Conservation (phyloP, 805 yeast genomes). For the Teunomyces gatunensis region DNA sequence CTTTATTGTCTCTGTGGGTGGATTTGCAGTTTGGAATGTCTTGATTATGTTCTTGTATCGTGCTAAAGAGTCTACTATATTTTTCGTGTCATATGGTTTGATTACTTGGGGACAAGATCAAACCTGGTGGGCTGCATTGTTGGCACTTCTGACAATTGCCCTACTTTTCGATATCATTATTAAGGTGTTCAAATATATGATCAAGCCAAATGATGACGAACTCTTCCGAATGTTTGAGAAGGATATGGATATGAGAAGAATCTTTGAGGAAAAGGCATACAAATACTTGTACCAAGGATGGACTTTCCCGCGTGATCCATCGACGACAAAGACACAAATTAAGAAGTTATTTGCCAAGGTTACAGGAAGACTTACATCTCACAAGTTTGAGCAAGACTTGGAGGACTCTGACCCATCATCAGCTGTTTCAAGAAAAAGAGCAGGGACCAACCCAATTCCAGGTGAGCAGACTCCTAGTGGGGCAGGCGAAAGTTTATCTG, state of each 20-base stretch:
- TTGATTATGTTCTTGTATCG: slow-evolving; percentile 68
- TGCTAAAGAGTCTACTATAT: slow-evolving; percentile 53
- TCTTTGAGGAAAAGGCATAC: slow-evolving; percentile 70
- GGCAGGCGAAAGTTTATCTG: slow-evolving; percentile 26
- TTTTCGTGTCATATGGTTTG: slow-evolving; percentile 69
- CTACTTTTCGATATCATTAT: slow-evolving; percentile 63
- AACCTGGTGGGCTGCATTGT: slow-evolving; percentile 82
- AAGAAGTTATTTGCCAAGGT: slow-evolving; percentile 21
- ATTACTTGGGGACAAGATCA: slow-evolving; percentile 73
- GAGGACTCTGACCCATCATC: slow-evolving; percentile 14
- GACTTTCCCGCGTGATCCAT: slow-evolving; percentile 57
- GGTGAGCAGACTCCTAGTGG: slow-evolving; percentile 53
- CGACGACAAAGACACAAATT: slow-evolving; percentile 17
- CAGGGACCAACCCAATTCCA: slow-evolving; percentile 45
- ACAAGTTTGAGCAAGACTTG: slow-evolving; percentile 11
- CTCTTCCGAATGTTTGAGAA: slow-evolving; percentile 75
- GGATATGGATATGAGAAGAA: slow-evolving; percentile 59
- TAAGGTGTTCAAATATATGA: slow-evolving; percentile 52
- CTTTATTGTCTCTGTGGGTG: slow-evolving; percentile 68
- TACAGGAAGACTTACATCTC: slow-evolving; percentile 1
- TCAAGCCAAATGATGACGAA: slow-evolving; percentile 74
- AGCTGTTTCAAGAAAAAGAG: slow-evolving; percentile 45
- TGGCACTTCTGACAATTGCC: slow-evolving; percentile 57
- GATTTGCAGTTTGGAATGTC: slow-evolving; percentile 84
- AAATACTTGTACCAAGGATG: slow-evolving; percentile 76